These are phyloP conservation scores for Hypholoma sublateritium DNA, from an alignment of 768 basidiomycete species.

Conservation along the genomic window DNA sequence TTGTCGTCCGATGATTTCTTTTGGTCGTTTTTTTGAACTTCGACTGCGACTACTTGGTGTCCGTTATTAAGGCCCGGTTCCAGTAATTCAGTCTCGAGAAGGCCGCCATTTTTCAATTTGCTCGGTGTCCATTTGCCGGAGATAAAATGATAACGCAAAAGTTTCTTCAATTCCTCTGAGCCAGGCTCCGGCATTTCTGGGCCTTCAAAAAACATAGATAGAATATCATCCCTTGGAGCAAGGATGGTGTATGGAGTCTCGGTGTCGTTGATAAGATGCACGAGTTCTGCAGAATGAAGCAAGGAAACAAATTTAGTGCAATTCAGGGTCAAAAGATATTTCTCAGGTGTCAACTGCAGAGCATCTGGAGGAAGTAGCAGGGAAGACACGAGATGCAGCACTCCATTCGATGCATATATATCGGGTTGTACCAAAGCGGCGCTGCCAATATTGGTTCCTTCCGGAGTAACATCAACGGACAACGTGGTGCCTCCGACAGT, in stretches of 20 bases:
- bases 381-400: conserved; percentile 84
- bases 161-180: conserved; percentile 64
- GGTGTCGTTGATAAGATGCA: conserved; percentile 67
- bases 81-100: conserved; percentile 77
- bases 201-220: conserved; percentile 56
- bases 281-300: conserved; percentile 80
- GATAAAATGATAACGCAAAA: conserved; percentile 89
- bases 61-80: conserved; percentile 69
- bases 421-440: conserved; percentile 73
- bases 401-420: conserved; percentile 93
- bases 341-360: conserved; percentile 87
- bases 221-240: conserved; percentile 85
- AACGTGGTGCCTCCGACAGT: conserved; percentile 69
- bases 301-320: conserved; percentile 90
- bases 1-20: conserved; percentile 40
- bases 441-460: conserved; percentile 55
- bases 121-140: conserved; percentile 73
- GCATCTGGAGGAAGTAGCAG: conserved; percentile 78
- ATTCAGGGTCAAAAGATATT: conserved; percentile 89
- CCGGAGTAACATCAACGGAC: conserved; percentile 52
- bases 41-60: conserved; percentile 70
- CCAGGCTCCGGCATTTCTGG: conserved; percentile 63
- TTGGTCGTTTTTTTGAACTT: conserved; percentile 53
- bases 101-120: conserved; percentile 70
- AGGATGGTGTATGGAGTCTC: conserved; percentile 81